Percentiles rank a stretch among this genome's conserved stretches.
phyloP scores from a whole-genome alignment of 495 filamentous ascomycete species.

The Neurospora sp. region DNA sequence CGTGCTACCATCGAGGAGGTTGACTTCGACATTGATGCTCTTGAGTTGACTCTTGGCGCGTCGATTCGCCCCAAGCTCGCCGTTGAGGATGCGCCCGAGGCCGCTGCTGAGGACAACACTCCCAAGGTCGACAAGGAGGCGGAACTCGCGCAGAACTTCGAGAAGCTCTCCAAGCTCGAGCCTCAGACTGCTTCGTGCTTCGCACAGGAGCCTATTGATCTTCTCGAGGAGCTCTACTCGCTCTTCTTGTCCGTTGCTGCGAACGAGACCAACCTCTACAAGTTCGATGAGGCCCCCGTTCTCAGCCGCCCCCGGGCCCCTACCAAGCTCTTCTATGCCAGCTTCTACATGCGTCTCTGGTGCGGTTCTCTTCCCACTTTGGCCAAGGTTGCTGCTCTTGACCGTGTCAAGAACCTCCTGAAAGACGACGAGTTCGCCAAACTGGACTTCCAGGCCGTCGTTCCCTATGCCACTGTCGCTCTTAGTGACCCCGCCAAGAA shows the following conservation, averaged over 20 bases:
- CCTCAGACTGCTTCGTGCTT: constrained; percentile 37
- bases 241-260: constrained; percentile 51
- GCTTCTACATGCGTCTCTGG: constrained; percentile 68
- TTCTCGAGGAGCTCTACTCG: constrained; percentile 49
- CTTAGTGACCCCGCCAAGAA: constrained; percentile 62
- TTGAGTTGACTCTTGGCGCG: constrained; percentile 62
- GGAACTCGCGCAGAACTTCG: constrained; percentile 13
- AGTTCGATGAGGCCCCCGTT: constrained; percentile 48
- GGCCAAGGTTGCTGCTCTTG: constrained; percentile 57
- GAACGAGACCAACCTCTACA: constrained; percentile 37
- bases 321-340: constrained; percentile 56
- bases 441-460: constrained; percentile 63
- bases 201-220: constrained; percentile 23
- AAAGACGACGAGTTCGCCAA: constrained; percentile 33
- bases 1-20: constrained; percentile 48
- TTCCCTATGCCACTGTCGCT: constrained; percentile 67
- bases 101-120: constrained; percentile 42
- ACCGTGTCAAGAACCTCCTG: constrained; percentile 44
- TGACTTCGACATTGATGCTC: constrained; percentile 52
- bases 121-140: constrained; percentile 14
- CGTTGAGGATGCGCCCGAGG: constrained; percentile 29
- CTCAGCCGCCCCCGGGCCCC: constrained; percentile 45
- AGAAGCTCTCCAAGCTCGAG: constrained; percentile 28
- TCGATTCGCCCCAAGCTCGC: constrained; percentile 41
- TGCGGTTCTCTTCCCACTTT: constrained; percentile 57